These are phyloP conservation scores for Euphorbia peplus DNA, from an alignment of 345 rosid species.

Conservation along the genomic window DNA sequence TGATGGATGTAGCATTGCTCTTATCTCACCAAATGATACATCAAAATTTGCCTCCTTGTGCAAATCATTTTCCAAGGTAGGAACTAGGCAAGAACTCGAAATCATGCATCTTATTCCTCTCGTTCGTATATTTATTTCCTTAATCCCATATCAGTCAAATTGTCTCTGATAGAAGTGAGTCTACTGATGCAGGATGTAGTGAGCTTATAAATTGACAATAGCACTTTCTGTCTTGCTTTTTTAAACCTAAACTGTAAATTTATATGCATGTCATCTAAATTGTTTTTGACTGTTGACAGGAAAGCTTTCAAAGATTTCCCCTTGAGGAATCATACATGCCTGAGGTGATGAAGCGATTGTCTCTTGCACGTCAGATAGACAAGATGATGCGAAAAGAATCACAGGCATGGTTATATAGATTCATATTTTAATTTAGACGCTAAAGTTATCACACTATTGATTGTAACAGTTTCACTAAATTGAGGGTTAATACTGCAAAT, in stretches of 20 bases:
- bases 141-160: neutral
- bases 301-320: constrained; percentile 76
- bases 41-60: constrained; percentile 83
- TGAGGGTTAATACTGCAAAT: neutral
- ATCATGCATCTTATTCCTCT: constrained; percentile 1
- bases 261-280: neutral
- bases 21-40: constrained; percentile 68
- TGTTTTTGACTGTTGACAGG: constrained; percentile 46
- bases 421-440: neutral
- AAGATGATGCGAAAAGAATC: constrained; percentile 70
- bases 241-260: constrained; percentile 5
- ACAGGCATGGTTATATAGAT: constrained; percentile 47
- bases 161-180: neutral
- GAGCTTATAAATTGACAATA: constrained; percentile 1
- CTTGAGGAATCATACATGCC: constrained; percentile 81
- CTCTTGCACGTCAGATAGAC: constrained; percentile 91
- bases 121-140: neutral
- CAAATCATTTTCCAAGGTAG: constrained; percentile 88
- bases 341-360: constrained; percentile 74
- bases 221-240: neutral
- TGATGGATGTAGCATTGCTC: constrained; percentile 95
- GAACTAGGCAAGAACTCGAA: neutral
- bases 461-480: neutral
- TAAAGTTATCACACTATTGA: neutral
- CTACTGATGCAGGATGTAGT: neutral